Base-by-base conservation (phyloP, 805 yeast genomes). In the Metschnikowia peoriensis region DNA sequence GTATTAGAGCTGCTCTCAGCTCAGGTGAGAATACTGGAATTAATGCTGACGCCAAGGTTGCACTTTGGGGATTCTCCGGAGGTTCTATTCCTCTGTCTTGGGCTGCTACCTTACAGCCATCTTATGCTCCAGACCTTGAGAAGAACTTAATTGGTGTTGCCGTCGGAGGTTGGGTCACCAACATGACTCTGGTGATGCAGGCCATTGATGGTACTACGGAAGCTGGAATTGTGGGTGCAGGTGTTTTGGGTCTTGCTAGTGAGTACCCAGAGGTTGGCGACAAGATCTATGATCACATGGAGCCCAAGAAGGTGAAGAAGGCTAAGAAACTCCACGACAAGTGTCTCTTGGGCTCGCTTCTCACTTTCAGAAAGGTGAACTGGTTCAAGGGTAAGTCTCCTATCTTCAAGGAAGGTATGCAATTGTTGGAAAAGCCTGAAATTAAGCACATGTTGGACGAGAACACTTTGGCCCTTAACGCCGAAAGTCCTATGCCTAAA, bases 41-140 rank as follows among this genome's bases (percentile, higher is more conserved):
- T 17, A 38, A 51, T 8, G 16, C 54, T 6, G 57, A 61, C 37
- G 66, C 73, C 28, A 46, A 51, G 35, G 61, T 58, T 27, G 61
- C 47, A 10, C 37, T 72, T 46, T 70, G 70, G 70, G 77, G 77
- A 0, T 73, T 68, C 48, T 68, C 73, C 5, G 77, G 77, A 12
- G 77, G 76, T 9, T 61, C 73, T 1, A 52, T 71, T 32, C 73
- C 77, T 12, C 48, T 70, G 15, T 66, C 70, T 6, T 73, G 77
- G 77, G 75, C 75, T 11, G 67, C 71, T 2, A 62, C 68, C 7
- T 55, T 70, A 28, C 74, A 69, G 52, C 75, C 75, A 9, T 47
- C 54, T 1, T 72, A 72, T 51, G 76, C 76, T 6, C 70, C 71
- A 2, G 76, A 73, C 14, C 56, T 61, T 38, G 27, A 53, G 17